phyloP scores from a whole-genome alignment of 495 filamentous ascomycete species.

The Trichoderma orchidacearum region DNA sequence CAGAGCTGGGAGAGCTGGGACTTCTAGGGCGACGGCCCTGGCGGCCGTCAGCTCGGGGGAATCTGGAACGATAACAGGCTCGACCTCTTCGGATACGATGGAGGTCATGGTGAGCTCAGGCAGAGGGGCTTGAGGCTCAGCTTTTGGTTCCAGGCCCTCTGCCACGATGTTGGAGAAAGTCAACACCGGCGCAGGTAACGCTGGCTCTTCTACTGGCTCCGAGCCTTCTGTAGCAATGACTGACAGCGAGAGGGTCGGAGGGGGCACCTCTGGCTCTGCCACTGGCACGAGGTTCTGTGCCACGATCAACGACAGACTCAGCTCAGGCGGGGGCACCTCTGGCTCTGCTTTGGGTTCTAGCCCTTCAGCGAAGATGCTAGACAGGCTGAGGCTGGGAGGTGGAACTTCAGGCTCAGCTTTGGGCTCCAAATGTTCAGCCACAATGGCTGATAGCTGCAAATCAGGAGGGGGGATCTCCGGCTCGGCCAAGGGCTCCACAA shows the following conservation, averaged over 20 bases:
- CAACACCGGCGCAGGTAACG: constrained; percentile 4
- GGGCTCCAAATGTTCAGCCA: constrained; percentile 13
- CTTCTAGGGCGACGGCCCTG: neutral
- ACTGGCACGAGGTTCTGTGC: constrained; percentile 6
- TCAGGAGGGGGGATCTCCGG: constrained; percentile 8
- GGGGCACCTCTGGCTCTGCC: neutral
- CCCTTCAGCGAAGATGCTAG: constrained; percentile 7
- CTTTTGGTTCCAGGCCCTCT: constrained; percentile 5
- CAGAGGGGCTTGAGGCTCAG: constrained; percentile 8
- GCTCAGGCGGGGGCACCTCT: constrained; percentile 9
- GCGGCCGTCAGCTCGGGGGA: neutral
- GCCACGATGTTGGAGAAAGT: constrained; percentile 14
- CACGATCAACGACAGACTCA: constrained; percentile 17
- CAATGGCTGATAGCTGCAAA: constrained; percentile 10
- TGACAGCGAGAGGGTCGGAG: constrained; percentile 13
- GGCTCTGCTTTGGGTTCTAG: constrained; percentile 15
- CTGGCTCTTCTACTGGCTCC: neutral
- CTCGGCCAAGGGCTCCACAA: constrained; percentile 14
- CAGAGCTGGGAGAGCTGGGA: constrained; percentile 5
- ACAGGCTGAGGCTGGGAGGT: constrained; percentile 10
- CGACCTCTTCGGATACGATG: constrained; percentile 11
- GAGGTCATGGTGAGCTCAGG: constrained; percentile 12
- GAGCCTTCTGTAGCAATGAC: constrained; percentile 11
- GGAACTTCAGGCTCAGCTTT: constrained; percentile 11
- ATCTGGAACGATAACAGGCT: constrained; percentile 7